Evolutionary conservation across 331 rosid species (phyloP), one percentile per base, ranked within the genome.

Genomic region (Dryas integrifolia): DNA sequence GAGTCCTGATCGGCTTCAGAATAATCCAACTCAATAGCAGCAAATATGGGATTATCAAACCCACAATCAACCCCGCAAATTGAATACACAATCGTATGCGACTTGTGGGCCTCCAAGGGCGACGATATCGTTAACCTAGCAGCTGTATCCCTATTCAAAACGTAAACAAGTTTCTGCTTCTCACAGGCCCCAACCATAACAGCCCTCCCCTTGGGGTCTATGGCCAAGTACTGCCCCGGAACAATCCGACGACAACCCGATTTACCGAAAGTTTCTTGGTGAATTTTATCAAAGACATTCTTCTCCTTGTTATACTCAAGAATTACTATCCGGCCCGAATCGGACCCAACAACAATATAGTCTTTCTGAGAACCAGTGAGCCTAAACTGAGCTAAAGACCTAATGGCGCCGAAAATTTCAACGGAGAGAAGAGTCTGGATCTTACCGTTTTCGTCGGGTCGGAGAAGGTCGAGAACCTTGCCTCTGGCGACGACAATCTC

Each of bases 171-270:
- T 77, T 94, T 94, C 81, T 94, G 97, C 70, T 94, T 94, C 79
- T 91, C 98, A 67, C 96, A 91, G 6, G 98, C 97, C 50, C 98
- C 98, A 67, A 94, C 78, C 97, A 94, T 91, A 59, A 87, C 96
- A 13, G 98, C 98, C 77, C 98, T 82, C 43, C 98, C 98, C 76
- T 91, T 91, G 52, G 96, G 98, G 77, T 94, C 98, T 55, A 89
- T 69, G 39, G 97, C 96, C 67, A 94, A 76, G 74, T 86, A 91
- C 78, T 94, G 96, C 7, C 98, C 98, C 9, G 97, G 97, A 57
- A 94, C 98, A 0, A 94, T 94, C 58, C 97, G 57, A 5, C 98
- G 95, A 82, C 92, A 86, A 63, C 97, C 98, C 1, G 97, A 91
- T 80, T 91, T 94, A 8, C 96, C 98, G 51, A 94, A 94, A 14